Conservation (phyloP, 805 yeast genomes). For the Ogataea corticis region DNA sequence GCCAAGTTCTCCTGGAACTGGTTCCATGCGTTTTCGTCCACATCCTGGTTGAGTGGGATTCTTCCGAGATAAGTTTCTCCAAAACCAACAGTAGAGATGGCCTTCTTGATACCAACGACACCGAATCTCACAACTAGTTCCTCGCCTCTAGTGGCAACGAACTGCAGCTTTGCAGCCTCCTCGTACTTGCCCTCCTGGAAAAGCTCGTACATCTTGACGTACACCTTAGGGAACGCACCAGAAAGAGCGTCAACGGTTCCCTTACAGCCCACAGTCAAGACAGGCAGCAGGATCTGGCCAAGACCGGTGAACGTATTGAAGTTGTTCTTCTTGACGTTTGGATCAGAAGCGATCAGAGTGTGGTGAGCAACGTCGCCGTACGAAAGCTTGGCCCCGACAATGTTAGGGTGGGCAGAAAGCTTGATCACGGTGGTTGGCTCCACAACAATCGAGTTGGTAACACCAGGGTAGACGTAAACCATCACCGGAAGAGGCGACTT, state of each 20-base stretch:
- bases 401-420: constrained; percentile 46
- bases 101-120: constrained; percentile 50
- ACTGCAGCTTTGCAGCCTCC: constrained; percentile 45
- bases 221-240: constrained; percentile 53
- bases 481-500: constrained; percentile 43
- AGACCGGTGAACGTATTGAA: constrained; percentile 50
- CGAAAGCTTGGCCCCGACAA: constrained; percentile 53
- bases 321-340: constrained; percentile 38
- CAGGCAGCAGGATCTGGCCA: constrained; percentile 52
- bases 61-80: constrained; percentile 49
- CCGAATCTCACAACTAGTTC: constrained; percentile 43
- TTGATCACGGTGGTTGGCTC: constrained; percentile 40
- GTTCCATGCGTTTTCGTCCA: constrained; percentile 33
- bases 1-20: constrained; percentile 10
- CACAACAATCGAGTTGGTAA: constrained; percentile 42
- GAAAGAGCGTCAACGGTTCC: constrained; percentile 56
- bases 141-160: constrained; percentile 46
- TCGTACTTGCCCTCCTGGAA: constrained; percentile 40
- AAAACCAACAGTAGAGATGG: constrained; percentile 39
- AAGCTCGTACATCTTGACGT: constrained; percentile 42
- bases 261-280: constrained; percentile 44
- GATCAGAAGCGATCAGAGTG: constrained; percentile 44
- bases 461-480: constrained; percentile 52
- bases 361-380: constrained; percentile 52
- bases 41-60: constrained; percentile 46